Evolutionary conservation across 306 rosid genomes (phyloP).

Genomic region (Erythrophleum fordii): DNA sequence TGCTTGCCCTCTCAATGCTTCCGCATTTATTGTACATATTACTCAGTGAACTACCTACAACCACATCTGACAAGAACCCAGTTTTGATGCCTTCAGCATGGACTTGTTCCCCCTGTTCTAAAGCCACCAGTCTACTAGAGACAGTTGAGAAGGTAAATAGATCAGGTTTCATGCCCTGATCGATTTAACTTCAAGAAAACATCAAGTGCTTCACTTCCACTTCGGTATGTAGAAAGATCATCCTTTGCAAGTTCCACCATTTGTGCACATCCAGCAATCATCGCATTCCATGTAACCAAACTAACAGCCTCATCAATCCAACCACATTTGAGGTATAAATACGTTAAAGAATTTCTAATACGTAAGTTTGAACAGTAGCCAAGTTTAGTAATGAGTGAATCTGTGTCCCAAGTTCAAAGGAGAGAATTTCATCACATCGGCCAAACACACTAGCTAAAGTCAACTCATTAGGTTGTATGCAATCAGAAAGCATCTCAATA

Average conservation of each 20-base stretch:
- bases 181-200: slow-evolving; percentile 62
- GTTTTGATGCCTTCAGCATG: slow-evolving; percentile 80
- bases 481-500: slow-evolving; percentile 64
- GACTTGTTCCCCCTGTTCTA: slow-evolving; percentile 84
- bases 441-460: slow-evolving; percentile 73
- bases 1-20: slow-evolving; percentile 77
- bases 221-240: slow-evolving; percentile 60
- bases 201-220: slow-evolving; percentile 71
- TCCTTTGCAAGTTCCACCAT: slow-evolving; percentile 66
- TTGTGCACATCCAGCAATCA: slow-evolving; percentile 84
- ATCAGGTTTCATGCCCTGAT: slow-evolving; percentile 75
- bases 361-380: slow-evolving; percentile 64
- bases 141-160: slow-evolving; percentile 79
- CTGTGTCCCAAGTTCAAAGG: slow-evolving; percentile 67
- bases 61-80: slow-evolving; percentile 71
- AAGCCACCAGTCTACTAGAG: slow-evolving; percentile 66
- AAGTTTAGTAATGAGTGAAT: slow-evolving; percentile 60
- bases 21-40: slow-evolving; percentile 93
- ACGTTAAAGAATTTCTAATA: slow-evolving; percentile 66
- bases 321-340: slow-evolving; percentile 78
- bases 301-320: slow-evolving; percentile 62
- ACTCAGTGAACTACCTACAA: slow-evolving; percentile 71
- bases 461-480: slow-evolving; percentile 71
- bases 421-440: slow-evolving; percentile 65
- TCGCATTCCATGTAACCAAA: slow-evolving; percentile 88